Conservation (phyloP, 345 rosid species). For the Salix brachista region DNA sequence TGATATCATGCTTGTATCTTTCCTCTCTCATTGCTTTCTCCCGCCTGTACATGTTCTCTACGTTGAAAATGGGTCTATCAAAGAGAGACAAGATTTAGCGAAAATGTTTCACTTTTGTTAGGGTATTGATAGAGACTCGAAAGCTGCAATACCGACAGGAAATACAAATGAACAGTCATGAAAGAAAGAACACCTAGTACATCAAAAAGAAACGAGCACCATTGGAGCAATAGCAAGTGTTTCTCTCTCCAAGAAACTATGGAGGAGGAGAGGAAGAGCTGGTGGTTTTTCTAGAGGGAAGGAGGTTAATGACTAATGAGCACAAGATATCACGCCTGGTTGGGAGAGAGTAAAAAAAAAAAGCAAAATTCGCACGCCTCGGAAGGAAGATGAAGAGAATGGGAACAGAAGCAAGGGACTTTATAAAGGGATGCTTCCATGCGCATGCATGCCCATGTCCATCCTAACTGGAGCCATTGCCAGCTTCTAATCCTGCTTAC, state of each 20-base stretch:
- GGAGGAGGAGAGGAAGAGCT: not conserved
- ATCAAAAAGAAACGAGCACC: not conserved
- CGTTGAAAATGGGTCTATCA: not conserved
- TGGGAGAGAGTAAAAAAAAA: not conserved
- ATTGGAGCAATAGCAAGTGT: not conserved
- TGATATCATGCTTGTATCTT: conserved; percentile 17
- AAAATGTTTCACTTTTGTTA: not conserved
- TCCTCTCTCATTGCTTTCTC: conserved; percentile 36
- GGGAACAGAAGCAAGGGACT: conserved; percentile 23
- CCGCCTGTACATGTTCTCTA: conserved; percentile 32
- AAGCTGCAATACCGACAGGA: conserved; percentile 18
- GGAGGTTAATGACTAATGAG: not conserved
- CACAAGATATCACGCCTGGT: conserved; percentile 14
- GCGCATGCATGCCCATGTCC: conserved; percentile 37
- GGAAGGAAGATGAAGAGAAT: conserved; percentile 21
- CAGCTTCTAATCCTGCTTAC: conserved; percentile 30
- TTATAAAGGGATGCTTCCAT: conserved; percentile 29
- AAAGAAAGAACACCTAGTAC: not conserved
- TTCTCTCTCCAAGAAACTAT: not conserved
- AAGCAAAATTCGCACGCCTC: conserved; percentile 29
- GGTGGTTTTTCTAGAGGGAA: not conserved
- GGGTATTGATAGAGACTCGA: conserved; percentile 14
- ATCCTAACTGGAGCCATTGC: conserved; percentile 24
- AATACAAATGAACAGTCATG: not conserved
- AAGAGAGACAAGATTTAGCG: not conserved